These are phyloP conservation scores for Hura crepitans DNA, from an alignment of 441 rosid species.

Conservation along the genomic window DNA sequence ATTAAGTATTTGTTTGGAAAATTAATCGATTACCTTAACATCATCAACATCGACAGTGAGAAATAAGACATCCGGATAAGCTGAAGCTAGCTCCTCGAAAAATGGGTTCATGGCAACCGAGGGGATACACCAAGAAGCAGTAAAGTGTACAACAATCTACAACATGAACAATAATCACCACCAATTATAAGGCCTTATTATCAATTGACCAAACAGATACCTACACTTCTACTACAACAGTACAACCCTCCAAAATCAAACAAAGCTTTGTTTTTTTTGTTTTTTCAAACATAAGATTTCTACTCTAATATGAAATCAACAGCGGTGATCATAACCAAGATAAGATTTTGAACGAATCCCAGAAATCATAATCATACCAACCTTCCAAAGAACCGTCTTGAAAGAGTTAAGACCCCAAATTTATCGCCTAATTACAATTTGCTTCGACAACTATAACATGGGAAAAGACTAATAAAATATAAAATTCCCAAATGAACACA, in stretches of 20 bases:
- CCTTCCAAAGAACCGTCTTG: too few relatives aligned
- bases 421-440: not conserved
- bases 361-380: not conserved
- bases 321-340: not conserved
- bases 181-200: not conserved
- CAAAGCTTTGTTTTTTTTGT: not conserved
- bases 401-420: too few relatives aligned
- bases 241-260: not conserved
- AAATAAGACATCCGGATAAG: conserved; percentile 63
- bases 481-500: not conserved
- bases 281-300: not conserved
- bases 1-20: not conserved
- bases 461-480: not conserved
- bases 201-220: not conserved
- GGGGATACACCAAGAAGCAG: conserved; percentile 40
- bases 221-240: not conserved
- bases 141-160: conserved; percentile 21
- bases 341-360: not conserved
- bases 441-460: not conserved
- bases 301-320: not conserved
- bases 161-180: conserved; percentile 9
- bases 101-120: conserved; percentile 82
- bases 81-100: conserved; percentile 64
- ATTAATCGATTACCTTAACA: conserved; percentile 48
- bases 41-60: conserved; percentile 88